Evolutionary conservation across 2,329 filamentous ascomycete species (phyloP).

Genomic region (Botrytis sinoallii): DNA sequence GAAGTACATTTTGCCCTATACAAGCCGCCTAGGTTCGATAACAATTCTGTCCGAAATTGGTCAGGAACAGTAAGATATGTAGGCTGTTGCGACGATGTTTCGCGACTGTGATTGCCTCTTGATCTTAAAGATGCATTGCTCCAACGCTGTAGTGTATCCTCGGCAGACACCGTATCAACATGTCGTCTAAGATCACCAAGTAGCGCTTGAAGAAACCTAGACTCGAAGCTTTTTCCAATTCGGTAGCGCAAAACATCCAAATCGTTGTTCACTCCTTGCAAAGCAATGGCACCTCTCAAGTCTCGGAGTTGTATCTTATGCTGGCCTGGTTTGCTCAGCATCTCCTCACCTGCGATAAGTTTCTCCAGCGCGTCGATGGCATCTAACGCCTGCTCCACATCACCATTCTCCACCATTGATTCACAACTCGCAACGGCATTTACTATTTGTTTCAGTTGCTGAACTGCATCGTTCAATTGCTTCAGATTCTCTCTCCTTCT

Average conservation of each 20-base stretch:
- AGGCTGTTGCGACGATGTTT: slow-evolving; percentile 64
- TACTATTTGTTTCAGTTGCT: slow-evolving; percentile 78
- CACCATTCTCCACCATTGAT: slow-evolving; percentile 74
- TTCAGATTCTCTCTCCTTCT: slow-evolving; percentile 79
- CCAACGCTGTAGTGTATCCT: slow-evolving; percentile 82
- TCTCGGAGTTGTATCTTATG: slow-evolving; percentile 52
- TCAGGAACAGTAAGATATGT: slow-evolving; percentile 74
- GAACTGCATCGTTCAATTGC: slow-evolving; percentile 76
- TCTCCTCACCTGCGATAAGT: slow-evolving; percentile 70
- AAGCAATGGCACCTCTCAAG: slow-evolving; percentile 70
- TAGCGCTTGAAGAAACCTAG: slow-evolving; percentile 72
- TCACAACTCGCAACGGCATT: slow-evolving; percentile 74
- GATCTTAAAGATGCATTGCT: slow-evolving; percentile 70
- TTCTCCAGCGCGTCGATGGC: slow-evolving; percentile 75
- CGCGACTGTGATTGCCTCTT: slow-evolving; percentile 59
- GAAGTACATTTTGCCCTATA: slow-evolving; percentile 76
- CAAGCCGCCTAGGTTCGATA: slow-evolving; percentile 72
- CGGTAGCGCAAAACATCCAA: slow-evolving; percentile 72
- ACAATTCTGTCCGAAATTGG: slow-evolving; percentile 66
- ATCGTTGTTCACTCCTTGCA: slow-evolving; percentile 77
- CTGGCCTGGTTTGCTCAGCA: slow-evolving; percentile 34
- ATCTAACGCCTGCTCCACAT: slow-evolving; percentile 76
- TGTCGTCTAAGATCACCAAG: slow-evolving; percentile 80
- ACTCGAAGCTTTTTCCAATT: slow-evolving; percentile 84
- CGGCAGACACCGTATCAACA: slow-evolving; percentile 64